Conservation (phyloP, 75 land plant species). For the Chamaecyparis obtusa region DNA sequence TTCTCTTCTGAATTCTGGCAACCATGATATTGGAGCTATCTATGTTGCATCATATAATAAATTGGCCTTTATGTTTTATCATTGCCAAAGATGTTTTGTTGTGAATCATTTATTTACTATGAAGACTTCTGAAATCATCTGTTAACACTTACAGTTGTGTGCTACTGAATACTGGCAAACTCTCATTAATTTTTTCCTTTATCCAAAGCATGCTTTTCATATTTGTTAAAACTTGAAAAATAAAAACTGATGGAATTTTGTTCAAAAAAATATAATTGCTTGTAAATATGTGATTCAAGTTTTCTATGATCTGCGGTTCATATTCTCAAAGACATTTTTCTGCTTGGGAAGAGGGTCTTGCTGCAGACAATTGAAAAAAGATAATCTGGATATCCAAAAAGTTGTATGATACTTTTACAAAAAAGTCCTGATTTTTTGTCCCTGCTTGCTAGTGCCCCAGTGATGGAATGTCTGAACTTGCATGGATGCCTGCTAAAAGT, state of each 20-base stretch:
- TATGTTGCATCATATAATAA: background rate
- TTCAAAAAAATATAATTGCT: too few relatives aligned
- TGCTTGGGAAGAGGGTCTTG: background rate
- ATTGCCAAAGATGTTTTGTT: background rate
- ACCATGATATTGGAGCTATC: background rate
- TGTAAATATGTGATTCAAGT: background rate
- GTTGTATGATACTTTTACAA: background rate
- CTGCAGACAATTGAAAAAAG: background rate
- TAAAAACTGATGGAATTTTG: background rate
- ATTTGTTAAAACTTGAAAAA: background rate
- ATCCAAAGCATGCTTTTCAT: background rate
- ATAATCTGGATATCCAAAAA: background rate
- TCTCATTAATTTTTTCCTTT: background rate
- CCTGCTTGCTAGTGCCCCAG: background rate
- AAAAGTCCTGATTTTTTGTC: background rate
- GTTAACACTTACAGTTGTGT: background rate
- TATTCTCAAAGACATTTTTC: too few relatives aligned
- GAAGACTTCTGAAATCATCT: background rate
- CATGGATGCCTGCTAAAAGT: background rate
- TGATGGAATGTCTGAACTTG: background rate
- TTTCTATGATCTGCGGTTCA: background rate
- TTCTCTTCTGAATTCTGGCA: background rate
- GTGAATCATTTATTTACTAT: background rate
- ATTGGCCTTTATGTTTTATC: background rate
- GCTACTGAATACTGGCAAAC: background rate